Evolutionary conservation across 1,284 basidiomycete species (phyloP).

Genomic region (Trametes polyzona): DNA sequence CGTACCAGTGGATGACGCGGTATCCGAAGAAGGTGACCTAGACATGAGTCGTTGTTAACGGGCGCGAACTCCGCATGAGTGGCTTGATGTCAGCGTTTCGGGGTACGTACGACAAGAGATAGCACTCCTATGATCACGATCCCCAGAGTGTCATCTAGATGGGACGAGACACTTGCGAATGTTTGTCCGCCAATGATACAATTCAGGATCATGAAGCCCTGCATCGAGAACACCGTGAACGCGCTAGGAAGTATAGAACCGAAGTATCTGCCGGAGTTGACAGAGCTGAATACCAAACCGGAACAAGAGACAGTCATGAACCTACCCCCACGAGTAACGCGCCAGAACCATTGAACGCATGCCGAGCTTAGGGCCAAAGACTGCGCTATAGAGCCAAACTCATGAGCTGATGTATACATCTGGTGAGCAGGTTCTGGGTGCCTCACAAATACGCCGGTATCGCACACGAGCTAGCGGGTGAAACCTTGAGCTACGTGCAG

Average conservation of each 20-base stretch:
- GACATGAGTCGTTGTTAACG: neutral
- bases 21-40: constrained; percentile 66
- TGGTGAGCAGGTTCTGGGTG: no score
- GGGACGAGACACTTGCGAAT: constrained; percentile 61
- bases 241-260: constrained; percentile 64
- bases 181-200: constrained; percentile 80
- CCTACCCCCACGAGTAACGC: constrained; percentile 57
- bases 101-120: constrained; percentile 56
- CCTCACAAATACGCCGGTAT: constrained; percentile 61
- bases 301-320: neutral
- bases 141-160: constrained; percentile 60
- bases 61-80: no score
- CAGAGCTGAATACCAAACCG: neutral
- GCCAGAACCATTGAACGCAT: constrained; percentile 69
- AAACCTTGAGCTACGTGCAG: neutral
- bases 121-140: constrained; percentile 80
- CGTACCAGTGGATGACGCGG: constrained; percentile 60
- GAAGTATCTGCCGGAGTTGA: constrained; percentile 57
- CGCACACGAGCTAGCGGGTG: constrained; percentile 30
- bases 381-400: constrained; percentile 45
- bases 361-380: constrained; percentile 66
- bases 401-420: no score
- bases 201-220: constrained; percentile 76
- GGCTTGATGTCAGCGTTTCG: no score
- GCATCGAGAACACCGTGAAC: constrained; percentile 65